Evolutionary conservation across 1,284 basidiomycete genomes (phyloP), one percentile per base, ranked within the genome.

Genomic region (Tranzscheliella williamsii): DNA sequence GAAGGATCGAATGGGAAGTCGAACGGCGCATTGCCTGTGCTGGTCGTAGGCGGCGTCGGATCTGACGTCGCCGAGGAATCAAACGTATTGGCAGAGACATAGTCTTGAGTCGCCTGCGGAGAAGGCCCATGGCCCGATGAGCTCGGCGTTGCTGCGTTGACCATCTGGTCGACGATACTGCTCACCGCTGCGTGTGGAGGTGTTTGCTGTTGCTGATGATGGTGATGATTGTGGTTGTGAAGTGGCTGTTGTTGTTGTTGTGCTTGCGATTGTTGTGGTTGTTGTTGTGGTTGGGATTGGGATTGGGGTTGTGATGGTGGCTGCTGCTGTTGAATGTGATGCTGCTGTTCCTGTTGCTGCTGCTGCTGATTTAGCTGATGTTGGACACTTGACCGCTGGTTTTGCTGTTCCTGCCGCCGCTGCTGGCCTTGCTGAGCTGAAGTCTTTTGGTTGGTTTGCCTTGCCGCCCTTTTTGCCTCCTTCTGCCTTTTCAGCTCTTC

Each of bases 1-100:
- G 72, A 87, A 83, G 21, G 84, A 64, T 90, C 82, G 7, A 85
- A 81, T 55, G 87, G 85, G 50, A 78, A 82, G 22, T 52, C 58
- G 17, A 44, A 21, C 7, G 17, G 33, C 5, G 35, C 26, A 8
- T 29, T 41, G 11, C 30, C 48, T n/a, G n/a, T n/a, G 17, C 38
- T 46, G 24, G 36, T 54, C 37, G 3, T 21, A 6, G 49, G 40
- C 12, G 48, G 16, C 4, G 35, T 27, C 13, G 40, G 20, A 8
- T 62, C 56, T 23, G 29, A 39, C 18, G 37, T 37, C 11, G 42
- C 33, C 16, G 50, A 46, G 17, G 60, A 38, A 42, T 64, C 53
- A 27, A 65, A 42, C 32, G 57, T 55, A 51, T 48, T 67, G 26
- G 66, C 17, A 13, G 35, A 21, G 13, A 33, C 63, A 22, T 61